Conservation (phyloP, 2,329 filamentous ascomycete genomes). For the Colletotrichum noveboracense region DNA sequence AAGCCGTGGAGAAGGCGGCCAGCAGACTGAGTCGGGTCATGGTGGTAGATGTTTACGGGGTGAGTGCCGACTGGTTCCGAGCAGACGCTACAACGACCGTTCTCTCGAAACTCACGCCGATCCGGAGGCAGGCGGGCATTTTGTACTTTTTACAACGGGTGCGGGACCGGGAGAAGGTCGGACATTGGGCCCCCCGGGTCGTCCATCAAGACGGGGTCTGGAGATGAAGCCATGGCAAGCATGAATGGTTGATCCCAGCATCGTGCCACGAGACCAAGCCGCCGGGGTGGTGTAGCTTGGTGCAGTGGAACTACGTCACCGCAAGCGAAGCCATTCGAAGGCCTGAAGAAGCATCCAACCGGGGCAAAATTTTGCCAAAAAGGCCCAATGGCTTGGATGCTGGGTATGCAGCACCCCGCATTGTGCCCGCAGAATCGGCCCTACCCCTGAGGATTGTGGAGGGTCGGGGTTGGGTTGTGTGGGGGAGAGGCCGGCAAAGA, state of each 20-base stretch:
- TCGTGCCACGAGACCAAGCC: conserved; percentile 12
- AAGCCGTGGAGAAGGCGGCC: conserved; percentile 5
- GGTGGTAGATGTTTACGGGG: background rate
- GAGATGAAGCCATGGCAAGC: conserved; percentile 12
- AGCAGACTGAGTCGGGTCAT: conserved; percentile 14
- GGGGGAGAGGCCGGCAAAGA: background rate
- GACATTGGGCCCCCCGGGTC: background rate
- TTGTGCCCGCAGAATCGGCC: conserved; percentile 12
- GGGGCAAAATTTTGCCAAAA: background rate
- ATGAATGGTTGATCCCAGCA: background rate
- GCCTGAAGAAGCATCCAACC: background rate
- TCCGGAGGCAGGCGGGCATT: background rate
- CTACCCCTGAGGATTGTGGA: conserved; percentile 5
- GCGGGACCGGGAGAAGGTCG: background rate
- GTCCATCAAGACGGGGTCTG: background rate
- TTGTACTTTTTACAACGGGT: background rate
- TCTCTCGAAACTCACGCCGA: no score
- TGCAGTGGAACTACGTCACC: conserved; percentile 7
- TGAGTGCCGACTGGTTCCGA: background rate
- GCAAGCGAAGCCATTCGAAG: background rate
- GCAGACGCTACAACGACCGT: background rate
- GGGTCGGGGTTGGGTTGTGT: conserved; percentile 14
- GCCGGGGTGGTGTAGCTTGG: background rate
- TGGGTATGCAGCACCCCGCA: conserved; percentile 2
- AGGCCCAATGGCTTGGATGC: conserved; percentile 10